Base-by-base conservation (phyloP, 75 land plant genomes). In the Cunninghamia lanceolata region DNA sequence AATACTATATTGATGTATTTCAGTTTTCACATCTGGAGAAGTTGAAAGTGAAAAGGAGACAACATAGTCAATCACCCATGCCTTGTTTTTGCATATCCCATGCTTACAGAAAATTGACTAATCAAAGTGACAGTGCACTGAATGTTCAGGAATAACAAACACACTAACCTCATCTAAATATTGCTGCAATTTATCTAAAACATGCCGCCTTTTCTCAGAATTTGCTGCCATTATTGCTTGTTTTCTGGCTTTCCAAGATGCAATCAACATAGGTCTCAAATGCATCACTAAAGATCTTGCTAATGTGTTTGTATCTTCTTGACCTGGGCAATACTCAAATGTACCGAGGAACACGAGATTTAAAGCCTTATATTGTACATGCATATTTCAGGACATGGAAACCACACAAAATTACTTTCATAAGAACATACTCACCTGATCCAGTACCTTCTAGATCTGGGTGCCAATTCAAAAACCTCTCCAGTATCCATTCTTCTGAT, bases 371-470 rank as follows among this genome's bases (percentile, higher is more conserved):
- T 19, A 17, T 47, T 42, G 74, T 54, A 52, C 34, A 32, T 83
- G 53, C 1, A 47, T 36, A 0, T 38, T 50, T 47, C 36, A 53
- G 54, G 83, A 40, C 54, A 53, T 66, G 43, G 32, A 80, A 80
- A 25, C 50, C 28, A 40, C 40, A 80, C 34, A 80, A 80, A 78
- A 45, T 10, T 80, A 28, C 30, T 11, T 80, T 28, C 30, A 45
- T 45, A 13, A 11, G 0, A 80, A 45, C 32, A 36, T 3, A 17
- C 25, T n/a, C 21, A 83, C 84, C 84, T 83, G 84, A 8, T 90
- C 95, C 95, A 32, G 91, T 91, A 86, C 88, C 93, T 89, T 94
- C 99, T 85, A 98, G 85, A 86, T 98, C 99, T 75, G 99, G 96
- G 71, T 90, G 90, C 87, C 92, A 86, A 13, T 80, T 53, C 63